These are phyloP conservation scores for Ustilago tritici DNA, from an alignment of 1,284 basidiomycete species.

Conservation along the genomic window DNA sequence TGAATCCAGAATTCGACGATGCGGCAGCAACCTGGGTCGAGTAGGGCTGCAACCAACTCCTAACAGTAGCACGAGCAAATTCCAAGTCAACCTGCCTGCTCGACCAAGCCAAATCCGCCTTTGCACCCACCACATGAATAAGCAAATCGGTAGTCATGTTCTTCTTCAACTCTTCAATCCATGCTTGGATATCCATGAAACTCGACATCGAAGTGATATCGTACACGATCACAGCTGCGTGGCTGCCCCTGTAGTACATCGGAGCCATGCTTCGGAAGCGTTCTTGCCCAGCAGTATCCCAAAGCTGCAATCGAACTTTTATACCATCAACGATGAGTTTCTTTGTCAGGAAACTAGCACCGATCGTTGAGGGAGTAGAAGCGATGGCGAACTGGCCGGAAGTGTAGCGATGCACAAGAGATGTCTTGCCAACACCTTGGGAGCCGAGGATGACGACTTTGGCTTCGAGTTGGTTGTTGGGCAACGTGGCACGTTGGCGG, in stretches of 20 bases:
- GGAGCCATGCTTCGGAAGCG: conserved; percentile 92
- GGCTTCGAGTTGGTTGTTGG: conserved; percentile 77
- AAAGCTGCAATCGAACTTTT: conserved; percentile 82
- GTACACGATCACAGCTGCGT: conserved; percentile 94
- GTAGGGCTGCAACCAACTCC: conserved; percentile 72
- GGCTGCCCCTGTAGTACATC: conserved; percentile 98
- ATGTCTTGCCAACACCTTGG: conserved; percentile 95
- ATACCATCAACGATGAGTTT: conserved; percentile 88
- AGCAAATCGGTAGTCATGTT: conserved; percentile 81
- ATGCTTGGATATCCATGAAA: conserved; percentile 90
- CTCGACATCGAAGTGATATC: conserved; percentile 92
- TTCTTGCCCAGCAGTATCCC: conserved; percentile 99
- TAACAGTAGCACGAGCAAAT: conserved; percentile 75
- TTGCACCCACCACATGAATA: conserved; percentile 91
- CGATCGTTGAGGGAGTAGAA: conserved; percentile 79
- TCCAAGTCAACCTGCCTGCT: conserved; percentile 76
- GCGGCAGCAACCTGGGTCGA: background rate
- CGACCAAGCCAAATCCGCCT: conserved; percentile 77
- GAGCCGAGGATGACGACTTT: conserved; percentile 98
- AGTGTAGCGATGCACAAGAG: conserved; percentile 90
- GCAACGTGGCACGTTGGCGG: conserved; percentile 31
- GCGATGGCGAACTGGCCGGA: conserved; percentile 74
- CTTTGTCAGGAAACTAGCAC: conserved; percentile 93
- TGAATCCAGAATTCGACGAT: background rate
- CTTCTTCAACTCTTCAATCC: conserved; percentile 88